These are phyloP conservation scores for Ceratobasidium sp. DNA, from an alignment of 1,284 basidiomycete genomes.

Conservation along the genomic window DNA sequence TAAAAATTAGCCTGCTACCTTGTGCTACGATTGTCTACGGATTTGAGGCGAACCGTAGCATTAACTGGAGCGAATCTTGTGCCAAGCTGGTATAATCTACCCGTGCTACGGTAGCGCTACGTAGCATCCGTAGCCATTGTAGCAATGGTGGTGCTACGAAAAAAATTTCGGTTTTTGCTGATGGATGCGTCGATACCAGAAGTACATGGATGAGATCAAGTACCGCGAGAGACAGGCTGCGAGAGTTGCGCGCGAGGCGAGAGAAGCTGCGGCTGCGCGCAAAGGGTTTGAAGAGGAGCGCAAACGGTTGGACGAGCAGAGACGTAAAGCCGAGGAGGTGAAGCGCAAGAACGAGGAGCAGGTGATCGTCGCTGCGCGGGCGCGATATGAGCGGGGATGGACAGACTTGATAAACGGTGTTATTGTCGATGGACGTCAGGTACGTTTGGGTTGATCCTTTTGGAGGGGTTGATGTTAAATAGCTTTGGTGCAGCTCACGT, in stretches of 20 bases:
- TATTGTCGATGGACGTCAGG: slow-evolving; percentile 31
- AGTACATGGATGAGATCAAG: slow-evolving; percentile 44
- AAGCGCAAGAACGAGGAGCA: slow-evolving; percentile 36
- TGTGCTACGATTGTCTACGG: too few relatives aligned
- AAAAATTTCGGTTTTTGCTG: too few relatives aligned
- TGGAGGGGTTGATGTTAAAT: slow-evolving; percentile 1
- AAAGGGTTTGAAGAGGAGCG: slow-evolving; percentile 42
- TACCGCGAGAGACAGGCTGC: slow-evolving; percentile 44
- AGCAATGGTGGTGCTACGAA: too few relatives aligned
- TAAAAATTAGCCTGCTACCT: too few relatives aligned
- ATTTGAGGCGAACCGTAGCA: too few relatives aligned
- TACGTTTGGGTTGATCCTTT: background rate
- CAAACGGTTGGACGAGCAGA: slow-evolving; percentile 30
- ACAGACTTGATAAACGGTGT: slow-evolving; percentile 41
- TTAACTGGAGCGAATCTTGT: too few relatives aligned
- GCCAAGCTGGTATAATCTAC: too few relatives aligned
- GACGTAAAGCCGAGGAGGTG: slow-evolving; percentile 24
- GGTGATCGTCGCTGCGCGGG: slow-evolving; percentile 47
- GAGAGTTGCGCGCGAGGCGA: slow-evolving; percentile 28
- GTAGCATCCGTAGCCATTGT: too few relatives aligned
- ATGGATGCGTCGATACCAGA: slow-evolving; percentile 26
- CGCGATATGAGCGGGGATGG: slow-evolving; percentile 49
- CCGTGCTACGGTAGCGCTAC: too few relatives aligned
- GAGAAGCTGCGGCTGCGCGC: slow-evolving; percentile 36
- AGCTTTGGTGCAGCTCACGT: slow-evolving; percentile 53